A percentile compares a stretch with the other conserved stretches of the same genome.
These are phyloP conservation scores for Neolentinus lepideus DNA, from an alignment of 1,284 basidiomycete genomes.

Conservation along the genomic window DNA sequence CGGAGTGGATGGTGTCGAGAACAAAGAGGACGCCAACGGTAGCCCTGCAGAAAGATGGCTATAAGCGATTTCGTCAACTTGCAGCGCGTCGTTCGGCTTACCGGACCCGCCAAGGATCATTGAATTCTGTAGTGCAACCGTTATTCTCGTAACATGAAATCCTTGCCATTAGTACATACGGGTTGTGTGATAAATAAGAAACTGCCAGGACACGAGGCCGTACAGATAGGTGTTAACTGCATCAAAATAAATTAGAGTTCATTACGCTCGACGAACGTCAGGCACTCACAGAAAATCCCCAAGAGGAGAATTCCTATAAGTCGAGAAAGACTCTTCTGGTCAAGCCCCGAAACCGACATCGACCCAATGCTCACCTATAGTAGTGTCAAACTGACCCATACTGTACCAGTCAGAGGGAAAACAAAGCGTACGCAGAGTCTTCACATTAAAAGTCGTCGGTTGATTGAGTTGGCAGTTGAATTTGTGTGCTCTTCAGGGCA, in stretches of 20 bases:
- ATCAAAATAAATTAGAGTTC: not conserved
- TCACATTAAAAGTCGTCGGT: not conserved
- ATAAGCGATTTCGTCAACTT: not conserved
- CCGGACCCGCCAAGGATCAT: constrained; percentile 36
- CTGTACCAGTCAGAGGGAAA: not conserved
- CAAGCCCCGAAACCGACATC: not conserved
- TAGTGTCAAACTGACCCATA: constrained; percentile 1
- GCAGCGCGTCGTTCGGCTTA: no score
- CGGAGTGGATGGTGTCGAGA: constrained; percentile 37
- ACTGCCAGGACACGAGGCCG: constrained; percentile 42
- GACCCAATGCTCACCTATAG: not conserved
- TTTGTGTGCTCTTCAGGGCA: not conserved
- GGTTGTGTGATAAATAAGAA: constrained; percentile 31
- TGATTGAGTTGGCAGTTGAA: not conserved
- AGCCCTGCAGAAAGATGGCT: constrained; percentile 11
- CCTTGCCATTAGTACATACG: constrained; percentile 22
- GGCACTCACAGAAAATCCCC: not conserved
- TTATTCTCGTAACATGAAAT: not conserved
- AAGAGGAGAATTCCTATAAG: not conserved
- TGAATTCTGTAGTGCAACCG: constrained; percentile 27
- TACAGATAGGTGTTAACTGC: constrained; percentile 46
- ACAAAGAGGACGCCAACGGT: constrained; percentile 23
- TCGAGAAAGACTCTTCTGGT: not conserved
- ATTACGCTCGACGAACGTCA: not conserved
- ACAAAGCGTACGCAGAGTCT: not conserved